phyloP scores from a whole-genome alignment of 106 monocot species.

The Chionographis japonica region DNA sequence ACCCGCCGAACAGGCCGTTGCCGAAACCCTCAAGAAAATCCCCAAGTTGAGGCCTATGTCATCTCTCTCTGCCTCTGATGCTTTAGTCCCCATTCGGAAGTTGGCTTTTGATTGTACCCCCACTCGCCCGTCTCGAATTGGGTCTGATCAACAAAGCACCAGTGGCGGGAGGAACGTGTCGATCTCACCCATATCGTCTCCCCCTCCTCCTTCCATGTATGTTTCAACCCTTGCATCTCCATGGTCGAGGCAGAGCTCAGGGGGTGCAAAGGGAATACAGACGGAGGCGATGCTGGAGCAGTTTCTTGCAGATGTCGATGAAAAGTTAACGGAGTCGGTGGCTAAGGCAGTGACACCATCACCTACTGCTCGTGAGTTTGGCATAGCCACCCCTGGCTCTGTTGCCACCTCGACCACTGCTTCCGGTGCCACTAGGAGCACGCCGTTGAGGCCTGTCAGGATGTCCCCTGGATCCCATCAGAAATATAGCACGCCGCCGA shows the following conservation, averaged over 20 bases:
- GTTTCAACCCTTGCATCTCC: constrained; percentile 50
- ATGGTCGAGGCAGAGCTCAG: constrained; percentile 57
- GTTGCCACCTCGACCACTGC: constrained; percentile 35
- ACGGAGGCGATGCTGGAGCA: constrained; percentile 79
- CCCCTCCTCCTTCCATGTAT: constrained; percentile 26
- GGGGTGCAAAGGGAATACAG: constrained; percentile 75
- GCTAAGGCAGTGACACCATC: constrained; percentile 37
- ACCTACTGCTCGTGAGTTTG: constrained; percentile 40
- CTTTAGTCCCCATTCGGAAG: constrained; percentile 69
- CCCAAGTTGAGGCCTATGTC: constrained; percentile 25
- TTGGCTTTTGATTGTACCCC: constrained; percentile 46
- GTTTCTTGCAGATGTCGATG: constrained; percentile 68
- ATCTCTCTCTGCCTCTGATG: constrained; percentile 22
- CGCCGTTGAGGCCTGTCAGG: constrained; percentile 78
- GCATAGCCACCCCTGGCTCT: constrained; percentile 55
- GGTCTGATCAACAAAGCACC: constrained; percentile 22
- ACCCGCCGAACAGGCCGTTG: constrained; percentile 7
- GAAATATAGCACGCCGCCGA: constrained; percentile 73
- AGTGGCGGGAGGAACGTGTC: constrained; percentile 29
- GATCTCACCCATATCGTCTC: constrained; percentile 22
- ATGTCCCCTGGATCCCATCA: constrained; percentile 89
- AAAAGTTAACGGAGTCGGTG: constrained; percentile 52
- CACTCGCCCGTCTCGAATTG: constrained; percentile 27
- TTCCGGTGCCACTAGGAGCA: constrained; percentile 64
- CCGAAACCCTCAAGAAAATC: constrained; percentile 28